Conservation (phyloP, 306 rosid genomes). For the Prunus armeniaca region DNA sequence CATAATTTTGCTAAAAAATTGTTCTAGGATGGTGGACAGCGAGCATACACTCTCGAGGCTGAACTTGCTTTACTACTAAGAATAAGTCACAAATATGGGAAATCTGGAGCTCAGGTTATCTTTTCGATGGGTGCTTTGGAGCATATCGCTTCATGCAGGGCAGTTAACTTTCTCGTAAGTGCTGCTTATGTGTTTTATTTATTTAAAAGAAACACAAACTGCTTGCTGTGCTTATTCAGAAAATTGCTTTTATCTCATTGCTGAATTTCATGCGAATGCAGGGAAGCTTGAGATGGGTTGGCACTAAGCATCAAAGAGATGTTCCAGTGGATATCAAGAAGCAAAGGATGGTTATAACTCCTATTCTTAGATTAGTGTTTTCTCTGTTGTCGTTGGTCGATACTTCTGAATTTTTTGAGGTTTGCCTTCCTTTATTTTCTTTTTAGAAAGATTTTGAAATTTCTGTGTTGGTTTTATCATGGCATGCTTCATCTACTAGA, state of each 20-base stretch:
- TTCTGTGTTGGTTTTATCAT: background rate
- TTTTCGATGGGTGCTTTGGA: conserved; percentile 82
- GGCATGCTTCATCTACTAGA: background rate
- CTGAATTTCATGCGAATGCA: conserved; percentile 31
- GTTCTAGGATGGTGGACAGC: conserved; percentile 78
- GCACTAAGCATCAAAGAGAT: conserved; percentile 54
- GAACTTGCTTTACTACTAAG: conserved; percentile 79
- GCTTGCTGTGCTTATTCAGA: conserved; percentile 6
- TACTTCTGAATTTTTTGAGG: conserved; percentile 85
- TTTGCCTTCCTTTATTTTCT: conserved; percentile 30
- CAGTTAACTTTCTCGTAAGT: conserved; percentile 57
- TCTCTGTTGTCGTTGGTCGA: conserved; percentile 82
- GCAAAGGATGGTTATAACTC: conserved; percentile 64
- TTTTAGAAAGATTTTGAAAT: background rate
- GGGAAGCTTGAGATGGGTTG: conserved; percentile 79
- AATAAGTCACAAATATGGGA: conserved; percentile 84
- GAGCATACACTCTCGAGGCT: conserved; percentile 84
- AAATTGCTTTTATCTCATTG: conserved; percentile 4
- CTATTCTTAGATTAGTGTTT: conserved; percentile 75
- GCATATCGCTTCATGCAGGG: conserved; percentile 79
- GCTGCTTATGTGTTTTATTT: background rate
- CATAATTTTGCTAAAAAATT: conserved; percentile 13
- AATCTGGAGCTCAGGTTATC: conserved; percentile 87
- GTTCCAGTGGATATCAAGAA: conserved; percentile 64
- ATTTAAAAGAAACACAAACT: background rate